Evolutionary conservation across 805 yeast species (phyloP), one percentile per base, ranked within the genome.

Genomic region (Soucietia sequanensis): DNA sequence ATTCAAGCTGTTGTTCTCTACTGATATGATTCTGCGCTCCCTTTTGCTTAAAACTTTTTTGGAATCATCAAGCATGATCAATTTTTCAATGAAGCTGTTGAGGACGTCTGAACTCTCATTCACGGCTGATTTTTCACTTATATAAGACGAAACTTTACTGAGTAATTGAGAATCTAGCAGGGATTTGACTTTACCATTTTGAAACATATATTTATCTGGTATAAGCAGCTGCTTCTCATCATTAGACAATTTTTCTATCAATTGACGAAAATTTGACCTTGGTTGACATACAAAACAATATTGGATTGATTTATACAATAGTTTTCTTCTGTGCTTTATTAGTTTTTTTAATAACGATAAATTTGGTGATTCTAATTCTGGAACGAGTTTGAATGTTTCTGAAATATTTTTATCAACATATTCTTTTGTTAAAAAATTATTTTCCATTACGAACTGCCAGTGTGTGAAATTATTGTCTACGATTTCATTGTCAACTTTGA

Each of bases 241-340:
- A n/a, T n/a, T n/a, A n/a, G n/a, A n/a, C n/a, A n/a, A n/a, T n/a
- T n/a, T n/a, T n/a, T n/a, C n/a, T n/a, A n/a, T n/a, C n/a, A n/a
- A n/a, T n/a, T n/a, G n/a, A n/a, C n/a, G n/a, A n/a, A n/a, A n/a
- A n/a, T n/a, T n/a, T n/a, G n/a, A n/a, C n/a, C n/a, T n/a, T n/a
- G 44, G 26, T 6, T 39, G 41, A 7, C 44, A 39, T 3, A 53
- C 28, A 28, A 58, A 55, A 10, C 55, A 50, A 33, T 36, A 50
- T 31, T 57, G 62, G 9, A 52, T 44, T 12, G 56, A 54, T 30
- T 53, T 54, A 31, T 47, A 53, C 11, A 50, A 39, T 3, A 41
- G 34, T 19, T 41, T 40, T 16, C 56, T 35, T 33, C 38, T 42
- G 10, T 38, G 32, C 27, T 46, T 44, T 24, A 39, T 37, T 4